Evolutionary conservation across 257 asterid species (phyloP).

Genomic region (Apocynum venetum): DNA sequence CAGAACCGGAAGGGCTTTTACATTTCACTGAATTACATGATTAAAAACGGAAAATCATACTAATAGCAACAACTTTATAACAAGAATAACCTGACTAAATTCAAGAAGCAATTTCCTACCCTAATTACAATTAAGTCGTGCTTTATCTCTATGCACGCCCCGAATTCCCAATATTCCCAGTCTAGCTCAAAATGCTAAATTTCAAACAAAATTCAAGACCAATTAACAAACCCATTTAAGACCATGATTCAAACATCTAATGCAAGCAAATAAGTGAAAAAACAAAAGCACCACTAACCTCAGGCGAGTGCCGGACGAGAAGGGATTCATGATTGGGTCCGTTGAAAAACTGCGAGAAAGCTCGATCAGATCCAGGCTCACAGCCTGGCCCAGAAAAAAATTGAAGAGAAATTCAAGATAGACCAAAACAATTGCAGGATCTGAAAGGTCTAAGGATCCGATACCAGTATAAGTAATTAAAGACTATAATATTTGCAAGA

Average conservation of each 20-base stretch:
- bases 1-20: background rate
- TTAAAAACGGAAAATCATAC: background rate
- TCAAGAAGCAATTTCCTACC: background rate
- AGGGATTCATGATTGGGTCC: conserved; percentile 87
- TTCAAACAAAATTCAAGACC: background rate
- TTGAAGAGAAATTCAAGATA: background rate
- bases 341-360: conserved; percentile 50
- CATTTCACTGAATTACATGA: background rate
- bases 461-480: background rate
- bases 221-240: conserved; percentile 6
- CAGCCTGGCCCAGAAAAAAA: conserved; percentile 5
- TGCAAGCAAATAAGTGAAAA: background rate
- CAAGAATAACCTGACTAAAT: background rate
- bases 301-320: conserved; percentile 84
- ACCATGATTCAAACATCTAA: conserved; percentile 2
- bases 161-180: background rate
- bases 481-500: background rate
- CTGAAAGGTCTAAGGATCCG: conserved; percentile 15
- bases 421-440: background rate
- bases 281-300: conserved; percentile 38
- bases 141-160: background rate
- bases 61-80: background rate
- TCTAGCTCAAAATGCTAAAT: background rate
- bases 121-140: conserved; percentile 5
- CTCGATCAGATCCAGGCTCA: conserved; percentile 62